These are phyloP conservation scores for Phoenix roebelenii DNA, from an alignment of 176 grass and related monocot genomes.

Conservation along the genomic window DNA sequence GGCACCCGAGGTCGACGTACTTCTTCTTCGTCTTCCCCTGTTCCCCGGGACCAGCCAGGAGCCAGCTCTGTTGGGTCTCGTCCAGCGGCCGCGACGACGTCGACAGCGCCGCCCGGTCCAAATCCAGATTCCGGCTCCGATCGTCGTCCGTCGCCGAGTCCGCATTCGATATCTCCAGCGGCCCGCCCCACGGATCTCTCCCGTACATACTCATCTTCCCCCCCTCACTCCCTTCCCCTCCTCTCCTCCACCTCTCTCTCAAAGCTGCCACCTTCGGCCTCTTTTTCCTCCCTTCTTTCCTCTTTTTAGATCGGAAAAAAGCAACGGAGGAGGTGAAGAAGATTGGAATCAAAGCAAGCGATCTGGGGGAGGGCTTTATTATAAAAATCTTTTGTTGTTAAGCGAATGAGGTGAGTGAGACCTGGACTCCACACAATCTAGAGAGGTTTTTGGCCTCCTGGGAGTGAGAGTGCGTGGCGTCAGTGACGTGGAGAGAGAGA, in stretches of 20 bases:
- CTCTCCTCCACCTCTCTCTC: not conserved
- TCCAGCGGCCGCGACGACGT: conserved; percentile 9
- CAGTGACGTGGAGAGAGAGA: too few species aligned
- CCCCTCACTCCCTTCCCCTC: not conserved
- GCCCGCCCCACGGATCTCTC: conserved; percentile 10
- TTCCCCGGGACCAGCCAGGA: not conserved
- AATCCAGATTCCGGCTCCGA: conserved; percentile 10
- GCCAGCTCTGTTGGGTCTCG: conserved; percentile 16
- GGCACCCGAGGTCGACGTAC: conserved; percentile 10
- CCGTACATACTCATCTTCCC: conserved; percentile 7
- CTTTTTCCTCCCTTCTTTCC: not conserved
- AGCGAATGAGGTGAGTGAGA: too few species aligned
- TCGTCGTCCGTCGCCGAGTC: conserved; percentile 11
- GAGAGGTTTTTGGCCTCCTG: too few species aligned
- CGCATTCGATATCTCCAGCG: conserved; percentile 9
- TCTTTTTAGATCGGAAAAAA: not conserved
- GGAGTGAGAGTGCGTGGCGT: too few species aligned
- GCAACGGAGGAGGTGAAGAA: not conserved
- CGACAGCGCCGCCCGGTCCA: conserved; percentile 9
- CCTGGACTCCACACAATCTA: too few species aligned
- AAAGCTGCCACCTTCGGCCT: not conserved
- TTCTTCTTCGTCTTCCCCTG: conserved; percentile 10
- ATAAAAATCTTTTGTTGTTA: not conserved
- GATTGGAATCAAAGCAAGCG: not conserved
- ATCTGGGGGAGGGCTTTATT: not conserved